These are phyloP conservation scores for Arthroderma sp. DNA, from an alignment of 2,329 filamentous ascomycete genomes.

Conservation along the genomic window DNA sequence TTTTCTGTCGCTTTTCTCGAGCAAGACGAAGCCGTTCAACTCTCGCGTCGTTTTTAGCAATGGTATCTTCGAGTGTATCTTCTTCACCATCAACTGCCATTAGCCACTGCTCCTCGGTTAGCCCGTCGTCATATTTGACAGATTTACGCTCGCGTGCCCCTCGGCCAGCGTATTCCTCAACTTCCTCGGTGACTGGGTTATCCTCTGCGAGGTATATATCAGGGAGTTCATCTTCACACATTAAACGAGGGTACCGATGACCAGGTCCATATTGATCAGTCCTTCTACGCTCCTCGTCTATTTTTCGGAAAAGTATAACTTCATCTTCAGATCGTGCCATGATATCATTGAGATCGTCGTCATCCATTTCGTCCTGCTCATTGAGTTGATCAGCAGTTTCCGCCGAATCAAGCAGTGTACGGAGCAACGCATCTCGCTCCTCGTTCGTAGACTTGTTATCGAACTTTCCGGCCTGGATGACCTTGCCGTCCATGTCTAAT, in stretches of 20 bases:
- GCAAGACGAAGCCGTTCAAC: conserved; percentile 70
- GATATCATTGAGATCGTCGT: conserved; percentile 90
- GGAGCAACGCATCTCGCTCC: conserved; percentile 90
- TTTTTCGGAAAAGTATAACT: conserved; percentile 60
- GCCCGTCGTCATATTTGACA: conserved; percentile 89
- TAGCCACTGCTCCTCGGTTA: conserved; percentile 98
- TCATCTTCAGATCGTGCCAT: conserved; percentile 81
- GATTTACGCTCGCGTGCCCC: conserved; percentile 89
- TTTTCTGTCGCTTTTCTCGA: conserved; percentile 47
- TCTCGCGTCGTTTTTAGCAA: conserved; percentile 74
- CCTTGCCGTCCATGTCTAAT: conserved; percentile 98
- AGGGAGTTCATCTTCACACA: conserved; percentile 76
- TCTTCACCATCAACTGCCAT: conserved; percentile 97
- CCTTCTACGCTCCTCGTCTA: conserved; percentile 61
- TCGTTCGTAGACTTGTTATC: conserved; percentile 99
- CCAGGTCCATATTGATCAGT: conserved; percentile 58
- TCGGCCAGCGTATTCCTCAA: conserved; percentile 66
- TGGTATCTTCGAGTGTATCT: conserved; percentile 83
- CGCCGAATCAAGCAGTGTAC: conserved; percentile 76
- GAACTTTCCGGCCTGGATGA: conserved; percentile 98
- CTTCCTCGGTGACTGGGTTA: conserved; percentile 64
- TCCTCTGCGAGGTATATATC: conserved; percentile 89
- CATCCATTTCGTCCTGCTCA: conserved; percentile 95
- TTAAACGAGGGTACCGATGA: conserved; percentile 61
- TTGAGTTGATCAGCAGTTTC: conserved; percentile 56